These are phyloP conservation scores for Dendrobium catenatum DNA, from an alignment of 106 monocot species.

Conservation along the genomic window DNA sequence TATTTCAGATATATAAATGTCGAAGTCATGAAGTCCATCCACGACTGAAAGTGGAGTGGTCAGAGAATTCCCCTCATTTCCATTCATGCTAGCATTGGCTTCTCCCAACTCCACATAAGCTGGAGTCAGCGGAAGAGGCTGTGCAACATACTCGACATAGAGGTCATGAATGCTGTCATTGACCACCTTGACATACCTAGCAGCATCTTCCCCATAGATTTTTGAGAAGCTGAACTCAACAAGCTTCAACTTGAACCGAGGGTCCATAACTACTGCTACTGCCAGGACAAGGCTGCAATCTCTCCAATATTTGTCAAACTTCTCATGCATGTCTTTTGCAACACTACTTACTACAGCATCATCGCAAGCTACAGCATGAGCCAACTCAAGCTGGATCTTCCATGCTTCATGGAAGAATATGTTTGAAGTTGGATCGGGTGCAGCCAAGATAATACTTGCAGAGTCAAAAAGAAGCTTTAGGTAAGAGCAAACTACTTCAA, in stretches of 20 bases:
- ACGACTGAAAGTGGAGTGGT: conserved; percentile 6
- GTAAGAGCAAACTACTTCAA: conserved; percentile 66
- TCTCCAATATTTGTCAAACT: conserved; percentile 95
- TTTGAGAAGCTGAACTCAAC: conserved; percentile 89
- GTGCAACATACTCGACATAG: conserved; percentile 55
- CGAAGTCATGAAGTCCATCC: conserved; percentile 75
- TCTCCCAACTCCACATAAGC: conserved; percentile 53
- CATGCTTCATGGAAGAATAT: conserved; percentile 92
- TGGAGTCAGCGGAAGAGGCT: conserved; percentile 46
- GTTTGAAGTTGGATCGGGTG: conserved; percentile 64
- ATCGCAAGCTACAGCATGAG: conserved; percentile 33
- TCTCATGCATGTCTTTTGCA: conserved; percentile 75
- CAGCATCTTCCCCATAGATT: conserved; percentile 75
- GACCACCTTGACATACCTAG: conserved; percentile 62
- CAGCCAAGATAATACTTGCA: conserved; percentile 42
- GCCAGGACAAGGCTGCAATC: conserved; percentile 82
- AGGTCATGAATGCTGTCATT: conserved; percentile 67
- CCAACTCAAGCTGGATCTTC: conserved; percentile 76
- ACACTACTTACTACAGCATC: conserved; percentile 37
- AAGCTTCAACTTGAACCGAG: conserved; percentile 96
- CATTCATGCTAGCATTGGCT: conserved; percentile 11
- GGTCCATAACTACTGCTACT: conserved; percentile 93
- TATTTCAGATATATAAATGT: conserved; percentile 71
- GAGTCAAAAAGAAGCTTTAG: conserved; percentile 77
- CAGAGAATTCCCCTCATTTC: conserved; percentile 7